Evolutionary conservation across 2,329 filamentous ascomycete species (phyloP), one percentile per base, ranked within the genome.

Genomic region (Gnomoniopsis smithogilvyi): DNA sequence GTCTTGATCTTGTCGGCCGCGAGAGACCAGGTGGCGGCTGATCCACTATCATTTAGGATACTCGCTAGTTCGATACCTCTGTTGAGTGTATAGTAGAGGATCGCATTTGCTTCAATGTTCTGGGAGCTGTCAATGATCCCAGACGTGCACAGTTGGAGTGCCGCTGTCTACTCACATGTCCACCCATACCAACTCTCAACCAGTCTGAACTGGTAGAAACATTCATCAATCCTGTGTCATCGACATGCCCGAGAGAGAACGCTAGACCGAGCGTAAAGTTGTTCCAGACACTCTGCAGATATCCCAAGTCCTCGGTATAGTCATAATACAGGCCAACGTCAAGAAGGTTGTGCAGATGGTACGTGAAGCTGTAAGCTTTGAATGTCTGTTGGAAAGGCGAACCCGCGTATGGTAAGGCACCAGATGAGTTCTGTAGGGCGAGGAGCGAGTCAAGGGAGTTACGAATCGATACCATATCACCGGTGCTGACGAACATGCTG

Each of bases 331-430:
- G 81, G 66, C 82, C 82, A 3, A 79, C 81, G 3, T 81, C 80
- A 47, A 86, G 80, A 69, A 86, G 76, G 1, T 78, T 79, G 71
- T 80, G 81, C 67, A 83, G 75, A 51, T 86, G 83, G 62, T 86
- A 86, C 0, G 83, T 85, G 60, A 79, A 80, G 11, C 76, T 79
- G 36, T 73, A 70, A 3, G 30, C 12, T 19, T 26, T 10, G 1
- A 3, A 15, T 1, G 22, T 6, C 2, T 48, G 19, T 30, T 48
- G 19, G 38, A 73, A 76, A 0, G 79, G 77, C 6, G 70, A 67
- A 2, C 80, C 80, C 3, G 78, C 80, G 60, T 81, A 83, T 0
- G 81, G 81, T 22, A 83, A 54, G 34, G 58, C 59, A 3, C 65
- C 65, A 26, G 62, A 61, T 3, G 8, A 45, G 26, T 71, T 73